Evolutionary conservation across 2,329 filamentous ascomycete genomes (phyloP), one percentile per base, ranked within the genome.

Genomic region (Beauveria brongniartii): DNA sequence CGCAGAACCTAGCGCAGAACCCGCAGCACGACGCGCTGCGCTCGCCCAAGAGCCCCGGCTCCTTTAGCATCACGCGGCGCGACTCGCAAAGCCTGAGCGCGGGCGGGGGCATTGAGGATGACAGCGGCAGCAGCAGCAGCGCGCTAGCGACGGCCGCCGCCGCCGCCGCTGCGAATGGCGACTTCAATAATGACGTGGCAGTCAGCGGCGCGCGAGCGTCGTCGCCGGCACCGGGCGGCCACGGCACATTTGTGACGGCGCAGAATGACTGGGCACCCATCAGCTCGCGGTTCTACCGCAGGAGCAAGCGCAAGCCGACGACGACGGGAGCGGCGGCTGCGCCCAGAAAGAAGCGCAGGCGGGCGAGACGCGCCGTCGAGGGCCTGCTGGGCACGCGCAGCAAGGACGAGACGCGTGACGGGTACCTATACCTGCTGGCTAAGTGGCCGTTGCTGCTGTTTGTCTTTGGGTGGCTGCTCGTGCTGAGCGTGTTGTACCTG

Each of bases 251-350:
- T 71, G 91, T 97, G 68, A 90, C 91, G 3, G 93, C 94, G 46
- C 85, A 95, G 70, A 96, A 96, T 72, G 94, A 99, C 78, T 99
- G 94, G 94, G 87, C 90, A 18, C 94, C 94, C 0, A 85, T 97
- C 14, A 87, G 89, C 67, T 85, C 93, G 70, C 86, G 83, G 61
- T 81, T 92, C 24, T 71, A 77, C 67, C 67, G 67, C 16, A 65
- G 64, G 56, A 78, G 73, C 69, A 70, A 73, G 69, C 72, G 67
- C 69, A 74, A 70, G 63, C 71, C 41, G 34, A 8, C 55, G 9
- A 22, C 55, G 30, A 22, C 40, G 64, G 28, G 28, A 30, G 64
- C 53, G 40, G 20, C 28, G 5, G 44, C n/a, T 8, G 40, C 8
- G 14, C 44, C 18, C 6, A 56, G 14, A 10, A 68, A 63, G 59